These are phyloP conservation scores for Aspergillus sojae DNA, from an alignment of 2,329 filamentous ascomycete genomes.

Conservation along the genomic window DNA sequence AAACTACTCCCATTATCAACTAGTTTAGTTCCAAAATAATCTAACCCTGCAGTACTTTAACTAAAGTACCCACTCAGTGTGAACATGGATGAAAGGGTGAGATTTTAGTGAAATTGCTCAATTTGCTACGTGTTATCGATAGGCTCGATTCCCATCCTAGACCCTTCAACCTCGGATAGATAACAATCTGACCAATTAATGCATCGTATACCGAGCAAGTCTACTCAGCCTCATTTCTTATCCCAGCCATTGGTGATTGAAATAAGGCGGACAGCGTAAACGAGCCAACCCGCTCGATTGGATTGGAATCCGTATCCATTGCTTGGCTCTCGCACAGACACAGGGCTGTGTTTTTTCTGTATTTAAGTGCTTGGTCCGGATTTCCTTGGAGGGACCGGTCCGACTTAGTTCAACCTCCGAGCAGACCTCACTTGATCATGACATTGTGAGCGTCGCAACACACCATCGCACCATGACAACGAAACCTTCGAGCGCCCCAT, in stretches of 20 bases:
- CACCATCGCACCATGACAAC: neutral
- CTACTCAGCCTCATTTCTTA: neutral
- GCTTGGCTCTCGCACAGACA: neutral
- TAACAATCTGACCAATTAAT: neutral
- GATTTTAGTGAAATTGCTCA: too few species aligned
- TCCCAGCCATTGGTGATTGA: neutral
- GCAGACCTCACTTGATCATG: neutral
- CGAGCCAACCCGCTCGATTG: neutral
- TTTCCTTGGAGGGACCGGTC: neutral
- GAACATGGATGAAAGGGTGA: too few species aligned
- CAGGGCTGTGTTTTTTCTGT: neutral
- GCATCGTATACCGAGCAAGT: rapidly evolving
- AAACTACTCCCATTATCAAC: too few species aligned
- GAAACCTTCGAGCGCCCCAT: neutral
- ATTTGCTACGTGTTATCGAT: too few species aligned
- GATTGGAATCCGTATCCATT: neutral
- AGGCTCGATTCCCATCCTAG: too few species aligned
- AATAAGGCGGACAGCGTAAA: neutral
- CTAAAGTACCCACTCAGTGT: too few species aligned
- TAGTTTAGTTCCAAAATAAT: too few species aligned
- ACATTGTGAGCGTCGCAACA: too few species aligned
- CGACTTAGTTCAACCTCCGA: rapidly evolving
- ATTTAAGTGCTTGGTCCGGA: neutral
- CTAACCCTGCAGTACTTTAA: too few species aligned
- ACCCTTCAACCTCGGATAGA: too few species aligned